phyloP scores from a whole-genome alignment of 306 rosid genomes.

The Carpinus fangiana region DNA sequence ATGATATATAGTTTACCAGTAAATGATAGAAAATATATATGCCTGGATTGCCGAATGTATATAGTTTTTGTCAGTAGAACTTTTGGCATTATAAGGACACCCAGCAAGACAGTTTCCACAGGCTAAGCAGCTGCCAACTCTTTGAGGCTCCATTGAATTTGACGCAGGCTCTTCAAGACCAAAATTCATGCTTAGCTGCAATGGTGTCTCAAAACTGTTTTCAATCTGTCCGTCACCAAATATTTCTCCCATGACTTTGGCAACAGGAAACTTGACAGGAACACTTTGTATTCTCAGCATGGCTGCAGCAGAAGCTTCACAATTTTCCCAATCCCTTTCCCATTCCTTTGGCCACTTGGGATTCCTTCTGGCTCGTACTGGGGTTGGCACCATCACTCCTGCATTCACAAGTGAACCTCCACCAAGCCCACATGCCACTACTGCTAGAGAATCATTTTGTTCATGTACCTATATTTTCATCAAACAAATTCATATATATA shows the following conservation, averaged over 20 bases:
- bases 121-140: constrained; percentile 28
- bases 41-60: constrained; percentile 35
- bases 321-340: constrained; percentile 39
- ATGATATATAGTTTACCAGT: neutral
- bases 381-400: constrained; percentile 38
- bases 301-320: constrained; percentile 41
- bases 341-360: constrained; percentile 45
- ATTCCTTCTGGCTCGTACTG: constrained; percentile 32
- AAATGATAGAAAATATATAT: neutral
- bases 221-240: constrained; percentile 17
- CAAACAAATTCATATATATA: neutral
- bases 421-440: constrained; percentile 41
- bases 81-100: constrained; percentile 41
- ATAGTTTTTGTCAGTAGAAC: constrained; percentile 39
- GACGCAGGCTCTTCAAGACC: constrained; percentile 24
- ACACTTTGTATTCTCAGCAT: constrained; percentile 35
- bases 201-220: constrained; percentile 25
- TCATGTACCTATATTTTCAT: constrained; percentile 25
- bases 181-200: constrained; percentile 38
- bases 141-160: constrained; percentile 7
- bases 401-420: constrained; percentile 47
- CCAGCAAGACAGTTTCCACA: constrained; percentile 46
- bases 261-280: constrained; percentile 32
- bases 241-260: constrained; percentile 31
- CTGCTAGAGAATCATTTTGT: constrained; percentile 34